phyloP scores from a whole-genome alignment of 1,284 basidiomycete genomes.

The Butyriboletus appendiculatus region DNA sequence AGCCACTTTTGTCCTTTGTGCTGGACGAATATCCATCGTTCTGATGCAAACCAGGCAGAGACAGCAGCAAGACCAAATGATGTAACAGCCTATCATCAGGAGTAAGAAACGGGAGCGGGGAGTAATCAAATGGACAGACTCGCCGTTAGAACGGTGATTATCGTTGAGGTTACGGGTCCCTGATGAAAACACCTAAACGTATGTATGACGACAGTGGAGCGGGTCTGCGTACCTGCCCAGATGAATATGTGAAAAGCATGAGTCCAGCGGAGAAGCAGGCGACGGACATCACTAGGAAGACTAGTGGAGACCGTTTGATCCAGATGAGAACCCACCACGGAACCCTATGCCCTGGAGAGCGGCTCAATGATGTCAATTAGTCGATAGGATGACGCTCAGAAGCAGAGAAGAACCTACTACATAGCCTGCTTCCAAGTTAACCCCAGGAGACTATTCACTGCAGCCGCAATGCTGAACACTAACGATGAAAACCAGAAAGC shows the following conservation, averaged over 20 bases:
- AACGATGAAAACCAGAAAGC: conserved; percentile 62
- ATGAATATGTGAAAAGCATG: conserved; percentile 54
- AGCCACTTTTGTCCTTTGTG: conserved; percentile 78
- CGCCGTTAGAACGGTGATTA: conserved; percentile 72
- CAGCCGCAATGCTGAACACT: conserved; percentile 61
- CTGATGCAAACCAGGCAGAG: conserved; percentile 75
- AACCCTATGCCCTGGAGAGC: conserved; percentile 56
- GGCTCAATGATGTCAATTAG: conserved; percentile 41
- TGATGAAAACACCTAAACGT: conserved; percentile 33
- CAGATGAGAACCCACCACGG: conserved; percentile 56
- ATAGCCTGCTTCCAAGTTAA: conserved; percentile 62
- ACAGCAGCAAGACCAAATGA: conserved; percentile 75
- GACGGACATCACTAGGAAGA: conserved; percentile 60
- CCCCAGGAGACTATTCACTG: conserved; percentile 59
- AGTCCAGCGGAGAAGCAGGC: conserved; percentile 58
- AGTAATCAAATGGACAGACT: conserved; percentile 25
- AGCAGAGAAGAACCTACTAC: conserved; percentile 46
- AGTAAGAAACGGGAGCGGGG: conserved; percentile 11
- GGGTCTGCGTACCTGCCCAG: conserved; percentile 41
- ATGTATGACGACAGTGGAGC: conserved; percentile 25
- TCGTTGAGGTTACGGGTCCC: conserved; percentile 59
- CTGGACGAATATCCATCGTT: conserved; percentile 68
- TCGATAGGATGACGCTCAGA: conserved; percentile 4
- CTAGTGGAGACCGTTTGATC: conserved; percentile 58
- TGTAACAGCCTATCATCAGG: conserved; percentile 44